Base-by-base conservation (phyloP, 1,284 basidiomycete species). In the Flammula alnicola region DNA sequence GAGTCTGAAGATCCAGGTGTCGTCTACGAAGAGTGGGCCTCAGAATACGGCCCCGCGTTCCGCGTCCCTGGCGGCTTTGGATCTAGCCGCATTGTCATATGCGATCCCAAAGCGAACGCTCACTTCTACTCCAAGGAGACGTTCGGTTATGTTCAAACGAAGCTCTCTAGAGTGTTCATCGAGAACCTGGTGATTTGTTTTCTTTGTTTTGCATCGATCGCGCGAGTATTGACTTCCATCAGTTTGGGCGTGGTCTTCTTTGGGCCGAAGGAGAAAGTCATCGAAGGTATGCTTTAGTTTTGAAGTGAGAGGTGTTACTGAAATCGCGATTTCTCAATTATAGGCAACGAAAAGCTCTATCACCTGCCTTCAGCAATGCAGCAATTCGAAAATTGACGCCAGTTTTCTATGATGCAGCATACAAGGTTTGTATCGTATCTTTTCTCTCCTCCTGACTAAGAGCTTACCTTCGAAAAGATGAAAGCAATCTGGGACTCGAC, bases 231-330 rank as follows among this genome's bases (percentile, higher is more conserved):
- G 26, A 44, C 12, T 5, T 8, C n/a, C 19, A 20, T 26, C 35
- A 81, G 79, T 75, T 80, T 54, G 79, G 79, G 8, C 71, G 70
- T 9, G 76, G 77, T 2, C 56, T 81, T 26, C 54, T 80, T 3
- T 77, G 71, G 71, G 73, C 79, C 1, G 79, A 81, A 61, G 79
- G 78, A 0, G 78, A 81, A 19, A 72, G 66, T 54, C 80, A 82
- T 56, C 71, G 72, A 49, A 65, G 71, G 70, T 71, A 40, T 3
- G 46, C 26, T 8, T 60, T 59, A 10, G 6, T 10, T 25, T 9
- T 25, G 1, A 8, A 4, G 10, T 7, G 1, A 12, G 27, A 43
- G 51, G 2, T 23, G 5, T 30, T n/a, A 7, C 4, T 26, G 31
- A 33, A 10, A 9, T 9, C 9, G 2, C 16, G 5, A 36, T 9